Base-by-base conservation (phyloP, 2,329 filamentous ascomycete genomes). In the Microcera coccophila region DNA sequence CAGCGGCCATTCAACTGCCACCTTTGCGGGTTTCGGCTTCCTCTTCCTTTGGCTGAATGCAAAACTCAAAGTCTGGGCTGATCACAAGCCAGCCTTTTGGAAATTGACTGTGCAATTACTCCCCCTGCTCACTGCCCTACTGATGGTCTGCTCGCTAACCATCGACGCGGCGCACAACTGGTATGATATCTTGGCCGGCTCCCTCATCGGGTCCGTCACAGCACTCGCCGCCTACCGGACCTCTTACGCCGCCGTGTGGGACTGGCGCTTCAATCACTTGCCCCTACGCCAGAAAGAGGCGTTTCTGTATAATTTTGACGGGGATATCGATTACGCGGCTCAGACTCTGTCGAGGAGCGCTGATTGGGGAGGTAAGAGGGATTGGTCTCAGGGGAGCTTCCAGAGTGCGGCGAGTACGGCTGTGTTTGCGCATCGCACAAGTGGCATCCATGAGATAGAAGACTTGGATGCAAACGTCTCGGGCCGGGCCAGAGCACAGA, bases 11-110 rank as follows among this genome's bases (percentile, higher is more conserved):
- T 75, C 81, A 1, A 81, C 81, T 0, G 79, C 78, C 2, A 79
- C 80, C 0, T 84, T 81, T 45, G 79, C 81, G 0, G 79, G 78
- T 2, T 80, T 79, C 48, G 71, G 81, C 7, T 87, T 79, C 57
- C 64, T 87, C 7, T 82, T 74, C 51, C 67, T 87, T 10, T 87
- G 85, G 67, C 69, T 86, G 19, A 86, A 87, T 55, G 83, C 81
- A 24, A 87, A 87, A 65, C 67, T 87, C 29, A 87, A 87, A 66
- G 75, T 85, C 38, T 85, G 78, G 67, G 70, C 75, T 16, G 81
- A 85, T 60, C 78, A 84, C 58, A 80, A 83, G 45, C 76, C 83
- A 0, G 71, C 77, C 1, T 75, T 84, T 62, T 87, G 82, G 82
- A 86, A 85, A 61, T 65, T 86, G 4, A 66, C 77, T 4, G 70